Evolutionary conservation across 176 grass and related monocot genomes (phyloP).

Genomic region (Tuctoria greenei): DNA sequence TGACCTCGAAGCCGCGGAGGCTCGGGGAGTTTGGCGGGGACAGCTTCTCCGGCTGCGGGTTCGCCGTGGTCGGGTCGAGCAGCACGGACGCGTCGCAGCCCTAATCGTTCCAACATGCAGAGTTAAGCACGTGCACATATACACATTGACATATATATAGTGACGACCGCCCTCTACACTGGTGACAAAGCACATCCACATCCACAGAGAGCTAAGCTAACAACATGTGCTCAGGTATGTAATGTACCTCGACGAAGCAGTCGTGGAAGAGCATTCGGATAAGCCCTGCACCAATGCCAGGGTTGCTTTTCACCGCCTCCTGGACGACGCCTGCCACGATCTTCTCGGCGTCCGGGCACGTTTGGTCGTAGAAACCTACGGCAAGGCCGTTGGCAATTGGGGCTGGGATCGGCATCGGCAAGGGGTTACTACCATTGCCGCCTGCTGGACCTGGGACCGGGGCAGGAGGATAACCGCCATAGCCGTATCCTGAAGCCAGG

Average conservation of each 20-base stretch:
- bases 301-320: not conserved
- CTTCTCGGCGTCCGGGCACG: too few species aligned
- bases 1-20: too few species aligned
- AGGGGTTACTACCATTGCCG: too few species aligned
- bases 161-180: too few species aligned
- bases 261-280: slow-evolving; percentile 71
- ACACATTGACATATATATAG: too few species aligned
- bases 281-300: slow-evolving; percentile 45
- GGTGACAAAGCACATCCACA: too few species aligned
- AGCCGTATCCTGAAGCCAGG: not conserved
- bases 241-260: slow-evolving; percentile 62
- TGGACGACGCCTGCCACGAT: slow-evolving; percentile 25
- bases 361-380: slow-evolving; percentile 34
- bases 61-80: not conserved
- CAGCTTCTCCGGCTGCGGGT: too few species aligned
- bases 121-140: too few species aligned
- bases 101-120: not conserved
- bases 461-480: not conserved
- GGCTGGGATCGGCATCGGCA: not conserved
- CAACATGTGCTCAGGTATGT: too few species aligned
- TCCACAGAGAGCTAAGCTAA: too few species aligned
- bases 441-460: too few species aligned
- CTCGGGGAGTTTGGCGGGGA: too few species aligned
- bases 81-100: slow-evolving; percentile 37
- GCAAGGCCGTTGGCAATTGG: not conserved